Evolutionary conservation across 202 grass and related monocot species (phyloP), one percentile per base, ranked within the genome.

Genomic region (Saccharum hybrid): DNA sequence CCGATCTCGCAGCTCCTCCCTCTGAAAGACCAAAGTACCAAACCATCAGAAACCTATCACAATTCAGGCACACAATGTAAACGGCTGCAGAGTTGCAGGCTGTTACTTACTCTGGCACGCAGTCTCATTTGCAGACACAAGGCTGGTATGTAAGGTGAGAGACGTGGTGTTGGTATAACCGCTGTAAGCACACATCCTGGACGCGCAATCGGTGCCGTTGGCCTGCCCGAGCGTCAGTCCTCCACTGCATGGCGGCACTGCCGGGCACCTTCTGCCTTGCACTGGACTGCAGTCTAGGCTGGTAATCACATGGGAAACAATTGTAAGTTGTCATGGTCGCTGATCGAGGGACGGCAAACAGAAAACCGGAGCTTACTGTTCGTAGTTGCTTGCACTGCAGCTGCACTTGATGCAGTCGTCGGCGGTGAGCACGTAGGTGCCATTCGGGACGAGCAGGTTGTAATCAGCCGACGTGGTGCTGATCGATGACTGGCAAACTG

Each of bases 401-500:
- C 42, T 74, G 90, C 94, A 97, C 37, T 38, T 18, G 72, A 97
- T 82, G 66, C 94, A 97, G 62, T 74, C 42, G 0, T 39, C 9
- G 14, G 90, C 92, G 1, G 94, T 97, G 75, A 82, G 15, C 34
- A 79, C 79, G 37, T 91, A 94, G 54, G 83, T 86, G 61, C 63
- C 88, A 22, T 72, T 80, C 0, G 92, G 78, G 56, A 97, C 10
- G 67, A 54, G 86, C 43, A 97, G 84, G 12, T 76, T 65, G 70
- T 86, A 11, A 75, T 97, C 92, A 22, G 56, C 15, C 8, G 88
- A 93, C 8, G 33, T 74, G 30, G 42, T 81, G 54, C 43, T 74
- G 77, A 97, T 90, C 11, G 92, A 86, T 22, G 94, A 97, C 8
- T 23, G 34, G 75, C 92, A 97, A 73, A 84, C 92, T 94, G 85